Percentiles rank a stretch among this genome's conserved stretches.
Conservation (phyloP, 2,329 filamentous ascomycete genomes). For the Laburnicola sp. region DNA sequence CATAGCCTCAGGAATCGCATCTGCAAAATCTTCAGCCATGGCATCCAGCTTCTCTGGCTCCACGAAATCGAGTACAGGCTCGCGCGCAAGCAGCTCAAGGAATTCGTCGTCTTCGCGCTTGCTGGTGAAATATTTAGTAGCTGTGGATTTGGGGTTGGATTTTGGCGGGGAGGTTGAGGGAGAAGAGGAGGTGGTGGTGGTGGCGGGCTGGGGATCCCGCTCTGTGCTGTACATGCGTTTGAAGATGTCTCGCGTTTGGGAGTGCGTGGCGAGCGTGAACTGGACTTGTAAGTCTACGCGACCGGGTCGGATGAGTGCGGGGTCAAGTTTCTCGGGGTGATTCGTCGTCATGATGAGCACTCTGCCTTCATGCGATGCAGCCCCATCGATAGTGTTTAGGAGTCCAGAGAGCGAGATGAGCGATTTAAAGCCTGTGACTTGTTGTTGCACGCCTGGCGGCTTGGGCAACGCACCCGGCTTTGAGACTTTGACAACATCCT, state of each 20-base stretch:
- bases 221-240: slow-evolving; percentile 41
- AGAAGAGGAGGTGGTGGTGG: slow-evolving; percentile 9
- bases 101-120: slow-evolving; percentile 12
- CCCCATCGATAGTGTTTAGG: slow-evolving; percentile 81
- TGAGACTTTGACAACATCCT: slow-evolving; percentile 18
- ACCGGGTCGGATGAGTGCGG: slow-evolving; percentile 73
- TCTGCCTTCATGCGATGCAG: slow-evolving; percentile 76
- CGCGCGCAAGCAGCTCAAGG: slow-evolving; percentile 10
- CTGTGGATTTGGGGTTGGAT: background rate
- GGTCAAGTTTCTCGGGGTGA: slow-evolving; percentile 70
- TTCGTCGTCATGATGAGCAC: slow-evolving; percentile 85
- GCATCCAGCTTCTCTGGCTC: slow-evolving; percentile 38
- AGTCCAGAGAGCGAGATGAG: slow-evolving; percentile 75
- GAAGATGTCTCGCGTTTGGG: slow-evolving; percentile 50
- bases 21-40: slow-evolving; percentile 52
- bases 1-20: slow-evolving; percentile 49
- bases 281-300: slow-evolving; percentile 69
- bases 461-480: slow-evolving; percentile 16
- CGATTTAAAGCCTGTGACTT: slow-evolving; percentile 24
- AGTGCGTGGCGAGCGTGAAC: slow-evolving; percentile 55
- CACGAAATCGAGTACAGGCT: slow-evolving; percentile 14
- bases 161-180: background rate
- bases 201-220: too few relatives aligned
- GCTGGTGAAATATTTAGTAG: background rate
- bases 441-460: slow-evolving; percentile 7